These are phyloP conservation scores for Filobasidium wieringae DNA, from an alignment of 768 basidiomycete species.

Conservation along the genomic window DNA sequence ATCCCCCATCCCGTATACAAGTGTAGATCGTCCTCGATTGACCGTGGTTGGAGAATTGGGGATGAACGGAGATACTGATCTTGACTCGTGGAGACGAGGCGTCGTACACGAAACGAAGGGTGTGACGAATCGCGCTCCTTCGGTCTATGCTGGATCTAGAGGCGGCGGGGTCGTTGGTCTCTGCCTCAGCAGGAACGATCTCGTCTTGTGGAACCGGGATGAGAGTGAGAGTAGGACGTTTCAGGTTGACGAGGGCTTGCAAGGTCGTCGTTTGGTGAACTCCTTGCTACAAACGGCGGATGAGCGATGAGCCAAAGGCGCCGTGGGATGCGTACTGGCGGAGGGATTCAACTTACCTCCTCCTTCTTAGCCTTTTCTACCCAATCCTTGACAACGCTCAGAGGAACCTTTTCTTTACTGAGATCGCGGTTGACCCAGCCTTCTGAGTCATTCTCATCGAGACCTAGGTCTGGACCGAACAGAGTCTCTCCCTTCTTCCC, in stretches of 20 bases:
- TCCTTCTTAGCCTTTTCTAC: conserved; percentile 61
- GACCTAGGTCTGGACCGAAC: conserved; percentile 83
- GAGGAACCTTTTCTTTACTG: conserved; percentile 45
- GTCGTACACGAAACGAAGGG: conserved; percentile 70
- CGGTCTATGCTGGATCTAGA: conserved; percentile 19
- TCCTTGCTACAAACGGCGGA: conserved; percentile 41
- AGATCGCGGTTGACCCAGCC: conserved; percentile 44
- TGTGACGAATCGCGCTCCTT: neutral
- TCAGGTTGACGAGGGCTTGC: conserved; percentile 87
- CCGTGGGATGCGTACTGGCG: neutral
- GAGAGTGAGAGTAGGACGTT: conserved; percentile 72
- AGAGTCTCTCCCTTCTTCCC: conserved; percentile 61
- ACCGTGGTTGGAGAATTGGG: conserved; percentile 43
- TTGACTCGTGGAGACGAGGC: conserved; percentile 76
- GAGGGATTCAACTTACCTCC: conserved; percentile 48
- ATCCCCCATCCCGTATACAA: conserved; percentile 65
- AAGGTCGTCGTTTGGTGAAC: conserved; percentile 81
- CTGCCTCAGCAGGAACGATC: neutral
- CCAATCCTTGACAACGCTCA: conserved; percentile 71
- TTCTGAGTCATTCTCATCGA: conserved; percentile 45
- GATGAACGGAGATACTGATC: conserved; percentile 63
- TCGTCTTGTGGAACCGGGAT: neutral
- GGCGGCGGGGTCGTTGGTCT: conserved; percentile 45
- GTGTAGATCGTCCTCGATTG: conserved; percentile 45
- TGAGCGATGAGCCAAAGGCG: neutral